phyloP scores from a whole-genome alignment of 495 filamentous ascomycete species.

The Pseudevernia furfuracea region DNA sequence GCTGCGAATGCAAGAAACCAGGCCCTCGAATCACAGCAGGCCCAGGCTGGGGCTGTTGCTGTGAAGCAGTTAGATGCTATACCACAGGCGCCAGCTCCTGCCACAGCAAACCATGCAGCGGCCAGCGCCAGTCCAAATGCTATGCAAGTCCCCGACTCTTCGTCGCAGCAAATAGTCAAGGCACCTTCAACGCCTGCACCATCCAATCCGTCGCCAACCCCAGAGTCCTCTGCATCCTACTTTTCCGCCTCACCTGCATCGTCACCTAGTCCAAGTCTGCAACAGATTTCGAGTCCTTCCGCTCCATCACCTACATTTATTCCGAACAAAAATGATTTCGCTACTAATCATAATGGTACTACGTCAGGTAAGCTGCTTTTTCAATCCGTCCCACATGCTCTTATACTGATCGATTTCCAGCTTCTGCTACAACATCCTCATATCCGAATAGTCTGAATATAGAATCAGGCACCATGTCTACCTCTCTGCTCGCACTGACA shows the following conservation, averaged over 20 bases:
- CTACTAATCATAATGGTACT: slow-evolving; percentile 5
- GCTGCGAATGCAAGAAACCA: slow-evolving; percentile 20
- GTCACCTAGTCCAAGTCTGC: slow-evolving; percentile 6
- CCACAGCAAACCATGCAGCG: slow-evolving; percentile 7
- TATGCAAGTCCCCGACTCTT: slow-evolving; percentile 12
- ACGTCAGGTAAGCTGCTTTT: slow-evolving; percentile 13
- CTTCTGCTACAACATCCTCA: slow-evolving; percentile 11
- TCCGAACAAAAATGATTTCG: slow-evolving; percentile 5
- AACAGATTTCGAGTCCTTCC: background rate
- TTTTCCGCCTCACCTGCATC: slow-evolving; percentile 15
- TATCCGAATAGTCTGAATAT: background rate
- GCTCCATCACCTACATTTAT: slow-evolving; percentile 7
- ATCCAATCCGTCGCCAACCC: slow-evolving; percentile 14
- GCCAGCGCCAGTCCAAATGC: slow-evolving; percentile 11
- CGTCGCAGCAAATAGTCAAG: slow-evolving; percentile 25
- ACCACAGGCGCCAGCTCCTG: slow-evolving; percentile 11
- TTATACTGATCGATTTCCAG: background rate
- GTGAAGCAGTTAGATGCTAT: slow-evolving; percentile 12
- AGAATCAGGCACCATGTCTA: background rate
- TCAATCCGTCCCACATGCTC: background rate
- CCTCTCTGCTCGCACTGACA: slow-evolving; percentile 1
- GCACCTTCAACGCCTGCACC: slow-evolving; percentile 24
- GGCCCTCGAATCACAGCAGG: slow-evolving; percentile 16
- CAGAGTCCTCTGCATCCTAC: slow-evolving; percentile 4
- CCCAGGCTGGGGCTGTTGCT: slow-evolving; percentile 5